phyloP scores from a whole-genome alignment of 2,329 filamentous ascomycete genomes.

The Apiospora saccharicola region DNA sequence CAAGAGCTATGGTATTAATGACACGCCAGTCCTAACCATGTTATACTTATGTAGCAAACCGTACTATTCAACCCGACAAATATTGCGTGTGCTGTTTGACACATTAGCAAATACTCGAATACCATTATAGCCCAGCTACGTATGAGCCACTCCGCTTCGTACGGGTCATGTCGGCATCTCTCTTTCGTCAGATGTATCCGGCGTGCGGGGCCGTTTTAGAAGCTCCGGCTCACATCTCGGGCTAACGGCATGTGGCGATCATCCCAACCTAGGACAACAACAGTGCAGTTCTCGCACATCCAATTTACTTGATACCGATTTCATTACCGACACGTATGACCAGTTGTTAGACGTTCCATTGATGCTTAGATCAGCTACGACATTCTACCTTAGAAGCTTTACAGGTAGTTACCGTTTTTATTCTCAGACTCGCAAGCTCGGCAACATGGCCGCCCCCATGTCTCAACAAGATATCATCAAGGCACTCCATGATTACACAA shows the following conservation, averaged over 20 bases:
- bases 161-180: background rate
- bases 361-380: background rate
- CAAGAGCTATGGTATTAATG: background rate
- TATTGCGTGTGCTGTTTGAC: no score
- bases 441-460: slow-evolving; percentile 32
- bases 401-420: background rate
- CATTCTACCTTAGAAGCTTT: background rate
- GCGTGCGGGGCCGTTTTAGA: background rate
- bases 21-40: background rate
- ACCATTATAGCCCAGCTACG: background rate
- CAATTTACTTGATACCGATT: no score
- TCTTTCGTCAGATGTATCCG: background rate
- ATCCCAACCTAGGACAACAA: background rate
- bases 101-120: background rate
- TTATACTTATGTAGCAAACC: background rate
- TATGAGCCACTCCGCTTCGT: background rate
- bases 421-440: slow-evolving; percentile 24
- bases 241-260: slow-evolving; percentile 17
- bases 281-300: background rate
- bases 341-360: background rate
- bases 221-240: slow-evolving; percentile 11
- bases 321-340: background rate
- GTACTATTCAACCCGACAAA: background rate
- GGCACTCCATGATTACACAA: slow-evolving; percentile 44
- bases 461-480: slow-evolving; percentile 40